Percentiles rank a stretch among this genome's conserved stretches.
phyloP scores from a whole-genome alignment of 1,284 basidiomycete genomes.

The Moesziomyces parantarcticus region DNA sequence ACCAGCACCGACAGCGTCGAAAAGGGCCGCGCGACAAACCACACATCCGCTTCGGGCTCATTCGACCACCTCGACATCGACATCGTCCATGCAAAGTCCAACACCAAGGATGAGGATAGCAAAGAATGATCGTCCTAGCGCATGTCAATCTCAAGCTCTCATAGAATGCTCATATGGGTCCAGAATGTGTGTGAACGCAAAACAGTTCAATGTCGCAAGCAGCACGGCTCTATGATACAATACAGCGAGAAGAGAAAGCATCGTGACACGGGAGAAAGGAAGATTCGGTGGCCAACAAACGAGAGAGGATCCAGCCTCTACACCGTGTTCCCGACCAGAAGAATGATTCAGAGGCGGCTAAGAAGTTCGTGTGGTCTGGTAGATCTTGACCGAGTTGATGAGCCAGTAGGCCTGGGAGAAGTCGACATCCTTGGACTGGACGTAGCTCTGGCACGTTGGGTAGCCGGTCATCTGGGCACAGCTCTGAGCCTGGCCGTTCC shows the following conservation, averaged over 20 bases:
- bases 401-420: slow-evolving; percentile 51
- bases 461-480: slow-evolving; percentile 46
- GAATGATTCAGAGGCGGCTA: no score
- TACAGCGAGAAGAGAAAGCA: background rate
- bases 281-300: slow-evolving; percentile 22
- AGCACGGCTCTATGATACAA: slow-evolving; percentile 8
- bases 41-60: slow-evolving; percentile 1
- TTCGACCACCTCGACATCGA: slow-evolving; percentile 20
- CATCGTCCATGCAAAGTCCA: slow-evolving; percentile 7
- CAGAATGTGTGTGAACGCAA: background rate
- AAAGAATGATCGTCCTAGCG: background rate
- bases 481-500: slow-evolving; percentile 35
- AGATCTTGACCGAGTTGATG: slow-evolving; percentile 53
- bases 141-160: background rate
- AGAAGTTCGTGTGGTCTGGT: slow-evolving; percentile 34
- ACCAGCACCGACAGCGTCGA: background rate
- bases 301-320: slow-evolving; percentile 4
- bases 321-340: slow-evolving; percentile 18
- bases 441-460: slow-evolving; percentile 36
- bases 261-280: slow-evolving; percentile 1
- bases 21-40: background rate
- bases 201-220: background rate
- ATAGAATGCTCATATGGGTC: background rate
- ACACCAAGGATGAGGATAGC: background rate
- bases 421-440: slow-evolving; percentile 35